Evolutionary conservation across 345 rosid species (phyloP).

Genomic region (Crucihimalaya himalaica): DNA sequence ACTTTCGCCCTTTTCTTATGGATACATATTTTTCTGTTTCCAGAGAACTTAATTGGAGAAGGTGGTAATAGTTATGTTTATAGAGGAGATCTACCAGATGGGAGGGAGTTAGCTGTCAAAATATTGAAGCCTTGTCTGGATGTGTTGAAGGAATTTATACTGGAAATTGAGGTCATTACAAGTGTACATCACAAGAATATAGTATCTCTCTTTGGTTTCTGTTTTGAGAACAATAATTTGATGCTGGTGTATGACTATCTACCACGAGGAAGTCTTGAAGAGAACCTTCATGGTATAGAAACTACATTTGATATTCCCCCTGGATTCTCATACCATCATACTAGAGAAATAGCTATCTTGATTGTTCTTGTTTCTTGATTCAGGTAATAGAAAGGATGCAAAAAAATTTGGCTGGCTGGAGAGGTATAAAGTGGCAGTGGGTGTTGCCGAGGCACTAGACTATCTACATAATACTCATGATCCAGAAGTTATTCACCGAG

Average conservation of each 20-base stretch:
- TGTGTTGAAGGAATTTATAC: conserved; percentile 66
- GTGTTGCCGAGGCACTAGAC: conserved; percentile 88
- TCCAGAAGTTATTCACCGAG: conserved; percentile 82
- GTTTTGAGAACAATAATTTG: conserved; percentile 67
- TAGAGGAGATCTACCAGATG: conserved; percentile 78
- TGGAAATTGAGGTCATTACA: conserved; percentile 82
- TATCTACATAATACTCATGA: conserved; percentile 70
- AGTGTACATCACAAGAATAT: conserved; percentile 76
- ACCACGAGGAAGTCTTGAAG: conserved; percentile 96
- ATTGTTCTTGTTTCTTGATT: conserved; percentile 31
- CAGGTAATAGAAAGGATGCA: conserved; percentile 65
- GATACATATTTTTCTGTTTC: conserved; percentile 31
- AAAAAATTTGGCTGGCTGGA: conserved; percentile 73
- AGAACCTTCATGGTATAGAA: conserved; percentile 76
- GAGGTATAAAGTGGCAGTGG: conserved; percentile 84
- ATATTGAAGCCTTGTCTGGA: conserved; percentile 71
- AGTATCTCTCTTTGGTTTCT: conserved; percentile 80
- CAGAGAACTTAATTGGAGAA: conserved; percentile 86
- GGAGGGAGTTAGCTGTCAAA: conserved; percentile 93
- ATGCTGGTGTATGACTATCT: conserved; percentile 79
- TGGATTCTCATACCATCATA: conserved; percentile 13
- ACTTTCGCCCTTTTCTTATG: conserved; percentile 12
- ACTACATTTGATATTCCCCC: conserved; percentile 25
- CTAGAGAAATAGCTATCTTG: conserved; percentile 5
- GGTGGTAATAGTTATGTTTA: conserved; percentile 95